phyloP scores from a whole-genome alignment of 1,284 basidiomycete genomes.

The Cutaneotrichosporon sp. region DNA sequence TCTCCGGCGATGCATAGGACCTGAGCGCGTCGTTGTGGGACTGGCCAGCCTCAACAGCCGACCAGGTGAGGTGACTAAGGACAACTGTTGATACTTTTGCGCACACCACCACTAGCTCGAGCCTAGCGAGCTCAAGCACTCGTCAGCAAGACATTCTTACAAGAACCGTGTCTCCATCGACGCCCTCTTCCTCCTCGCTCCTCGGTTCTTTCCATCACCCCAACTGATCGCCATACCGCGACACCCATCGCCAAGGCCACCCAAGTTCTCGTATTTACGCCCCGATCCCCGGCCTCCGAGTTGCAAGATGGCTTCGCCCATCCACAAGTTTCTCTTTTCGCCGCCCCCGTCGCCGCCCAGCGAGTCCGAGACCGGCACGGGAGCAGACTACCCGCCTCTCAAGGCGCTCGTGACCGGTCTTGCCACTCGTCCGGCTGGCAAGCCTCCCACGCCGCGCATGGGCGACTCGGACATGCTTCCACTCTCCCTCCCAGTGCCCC shows the following conservation, averaged over 20 bases:
- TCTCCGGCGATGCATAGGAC: too few relatives aligned
- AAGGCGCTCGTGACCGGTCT: not conserved
- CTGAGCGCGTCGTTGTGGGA: too few relatives aligned
- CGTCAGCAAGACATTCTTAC: too few relatives aligned
- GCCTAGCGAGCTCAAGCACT: too few relatives aligned
- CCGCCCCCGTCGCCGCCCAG: constrained; percentile 45
- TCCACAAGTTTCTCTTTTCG: constrained; percentile 51
- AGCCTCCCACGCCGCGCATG: not conserved
- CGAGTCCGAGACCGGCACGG: constrained; percentile 6
- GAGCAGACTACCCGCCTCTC: not conserved
- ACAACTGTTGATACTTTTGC: too few relatives aligned
- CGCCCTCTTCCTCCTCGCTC: not conserved
- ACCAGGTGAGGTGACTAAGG: too few relatives aligned
- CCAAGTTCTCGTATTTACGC: not conserved
- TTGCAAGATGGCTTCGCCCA: constrained; percentile 44
- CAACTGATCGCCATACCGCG: not conserved
- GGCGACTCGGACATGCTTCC: constrained; percentile 27
- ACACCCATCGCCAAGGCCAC: too few relatives aligned
- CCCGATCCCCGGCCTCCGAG: too few relatives aligned
- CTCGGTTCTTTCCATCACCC: too few relatives aligned
- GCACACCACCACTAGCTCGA: too few relatives aligned
- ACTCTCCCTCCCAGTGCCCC: not conserved
- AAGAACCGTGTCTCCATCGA: too few relatives aligned
- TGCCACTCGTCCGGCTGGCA: not conserved
- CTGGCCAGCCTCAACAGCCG: too few relatives aligned